A percentile compares a stretch with the other conserved stretches of the same genome.
Conservation (phyloP, 2,329 filamentous ascomycete species). For the Scolecobasidium constrictum region DNA sequence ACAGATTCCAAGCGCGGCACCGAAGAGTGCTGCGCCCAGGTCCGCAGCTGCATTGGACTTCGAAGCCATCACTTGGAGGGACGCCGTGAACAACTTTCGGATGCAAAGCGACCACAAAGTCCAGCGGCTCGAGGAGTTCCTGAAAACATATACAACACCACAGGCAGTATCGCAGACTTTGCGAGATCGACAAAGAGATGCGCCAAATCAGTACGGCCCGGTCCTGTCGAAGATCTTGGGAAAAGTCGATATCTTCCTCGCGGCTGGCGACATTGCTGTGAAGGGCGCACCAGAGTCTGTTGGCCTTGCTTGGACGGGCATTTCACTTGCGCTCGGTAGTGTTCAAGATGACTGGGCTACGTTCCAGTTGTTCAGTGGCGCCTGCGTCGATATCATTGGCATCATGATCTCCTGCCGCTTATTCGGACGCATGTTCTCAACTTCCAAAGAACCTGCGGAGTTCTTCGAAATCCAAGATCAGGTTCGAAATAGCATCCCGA, state of each 20-base stretch:
- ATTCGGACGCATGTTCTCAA: slow-evolving; percentile 4
- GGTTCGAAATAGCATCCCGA: neutral
- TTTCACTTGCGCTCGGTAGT: neutral
- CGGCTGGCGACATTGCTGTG: slow-evolving; percentile 4
- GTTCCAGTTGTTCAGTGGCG: slow-evolving; percentile 1
- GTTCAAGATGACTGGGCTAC: slow-evolving; percentile 3
- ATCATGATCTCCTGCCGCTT: slow-evolving; percentile 2
- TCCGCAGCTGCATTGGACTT: neutral
- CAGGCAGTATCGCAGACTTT: neutral
- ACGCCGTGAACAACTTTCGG: neutral
- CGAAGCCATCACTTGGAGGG: neutral
- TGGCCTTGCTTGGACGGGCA: slow-evolving; percentile 6
- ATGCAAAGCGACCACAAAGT: slow-evolving; percentile 1
- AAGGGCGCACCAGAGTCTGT: slow-evolving; percentile 4
- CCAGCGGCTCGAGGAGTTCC: neutral
- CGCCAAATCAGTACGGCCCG: neutral
- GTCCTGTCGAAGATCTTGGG: slow-evolving; percentile 1
- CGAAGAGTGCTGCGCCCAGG: neutral
- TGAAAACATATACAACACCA: neutral
- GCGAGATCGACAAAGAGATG: neutral
- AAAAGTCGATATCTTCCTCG: slow-evolving; percentile 3
- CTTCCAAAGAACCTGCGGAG: neutral
- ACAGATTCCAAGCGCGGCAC: neutral
- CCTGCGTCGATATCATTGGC: slow-evolving; percentile 4
- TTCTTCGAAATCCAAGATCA: slow-evolving; percentile 1